phyloP scores from a whole-genome alignment of 257 asterid genomes.

The Solanum neorickii region DNA sequence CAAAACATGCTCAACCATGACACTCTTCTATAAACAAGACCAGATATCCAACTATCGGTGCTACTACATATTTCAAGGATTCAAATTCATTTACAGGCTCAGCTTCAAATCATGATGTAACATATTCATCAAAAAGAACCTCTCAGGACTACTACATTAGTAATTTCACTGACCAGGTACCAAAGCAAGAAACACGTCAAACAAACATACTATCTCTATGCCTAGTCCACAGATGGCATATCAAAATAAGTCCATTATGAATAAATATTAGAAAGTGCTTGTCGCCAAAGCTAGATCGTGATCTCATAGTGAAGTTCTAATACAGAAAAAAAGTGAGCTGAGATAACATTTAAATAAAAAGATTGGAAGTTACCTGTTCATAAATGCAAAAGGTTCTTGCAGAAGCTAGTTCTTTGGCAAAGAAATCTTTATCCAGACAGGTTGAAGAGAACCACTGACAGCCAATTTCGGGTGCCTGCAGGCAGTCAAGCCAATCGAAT shows the following conservation, averaged over 20 bases:
- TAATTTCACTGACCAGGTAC: neutral
- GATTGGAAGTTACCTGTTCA: constrained; percentile 45
- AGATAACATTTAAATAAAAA: neutral
- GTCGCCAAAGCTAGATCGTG: neutral
- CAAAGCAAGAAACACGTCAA: neutral
- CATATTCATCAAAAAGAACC: neutral
- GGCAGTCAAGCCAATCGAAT: neutral
- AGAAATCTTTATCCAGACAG: constrained; percentile 30
- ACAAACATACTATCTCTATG: neutral
- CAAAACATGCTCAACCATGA: neutral
- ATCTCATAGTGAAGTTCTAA: neutral
- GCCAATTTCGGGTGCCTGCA: constrained; percentile 77
- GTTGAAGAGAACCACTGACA: constrained; percentile 79
- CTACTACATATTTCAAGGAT: neutral
- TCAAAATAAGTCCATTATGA: neutral
- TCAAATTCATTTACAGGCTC: neutral
- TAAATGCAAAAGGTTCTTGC: constrained; percentile 84
- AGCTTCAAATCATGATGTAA: neutral
- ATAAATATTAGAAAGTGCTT: neutral
- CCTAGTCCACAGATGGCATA: neutral
- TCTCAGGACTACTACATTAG: neutral
- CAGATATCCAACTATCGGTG: neutral
- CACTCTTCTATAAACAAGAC: neutral
- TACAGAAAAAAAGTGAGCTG: neutral
- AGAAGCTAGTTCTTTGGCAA: constrained; percentile 57